These are phyloP conservation scores for Zasmidium cellare DNA, from an alignment of 2,329 filamentous ascomycete species.

Conservation along the genomic window DNA sequence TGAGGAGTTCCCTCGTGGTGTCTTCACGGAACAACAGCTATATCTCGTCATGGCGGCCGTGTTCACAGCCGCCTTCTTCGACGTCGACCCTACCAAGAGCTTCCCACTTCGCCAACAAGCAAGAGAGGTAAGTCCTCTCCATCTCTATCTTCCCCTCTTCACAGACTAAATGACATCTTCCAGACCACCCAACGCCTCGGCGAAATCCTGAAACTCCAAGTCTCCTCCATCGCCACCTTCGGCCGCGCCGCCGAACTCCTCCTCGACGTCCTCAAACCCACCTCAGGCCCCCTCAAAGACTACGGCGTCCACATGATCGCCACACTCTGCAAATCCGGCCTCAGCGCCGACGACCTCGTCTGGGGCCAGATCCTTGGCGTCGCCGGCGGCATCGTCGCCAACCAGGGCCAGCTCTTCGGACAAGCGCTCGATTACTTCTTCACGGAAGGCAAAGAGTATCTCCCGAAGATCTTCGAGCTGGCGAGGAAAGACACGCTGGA, in stretches of 20 bases:
- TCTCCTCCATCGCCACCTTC: conserved; percentile 44
- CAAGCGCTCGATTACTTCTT: conserved; percentile 61
- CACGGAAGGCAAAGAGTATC: conserved; percentile 47
- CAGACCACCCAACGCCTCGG: conserved; percentile 51
- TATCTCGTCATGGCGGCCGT: conserved; percentile 55
- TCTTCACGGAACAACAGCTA: conserved; percentile 56
- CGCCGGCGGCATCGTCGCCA: conserved; percentile 56
- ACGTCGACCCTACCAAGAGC: conserved; percentile 53
- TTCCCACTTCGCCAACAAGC: conserved; percentile 54
- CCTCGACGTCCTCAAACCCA: conserved; percentile 42
- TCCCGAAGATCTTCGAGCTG: conserved; percentile 50
- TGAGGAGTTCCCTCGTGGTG: conserved; percentile 46
- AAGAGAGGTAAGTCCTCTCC: conserved; percentile 21
- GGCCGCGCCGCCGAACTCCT: conserved; percentile 41
- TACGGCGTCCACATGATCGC: conserved; percentile 60
- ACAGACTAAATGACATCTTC: background rate
- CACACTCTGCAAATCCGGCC: conserved; percentile 48
- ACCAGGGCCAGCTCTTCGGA: conserved; percentile 59
- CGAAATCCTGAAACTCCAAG: conserved; percentile 51
- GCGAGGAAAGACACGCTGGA: conserved; percentile 46
- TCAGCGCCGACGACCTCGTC: conserved; percentile 51
- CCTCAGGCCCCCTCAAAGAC: conserved; percentile 44
- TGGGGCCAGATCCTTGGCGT: conserved; percentile 61
- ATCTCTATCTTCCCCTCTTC: background rate
- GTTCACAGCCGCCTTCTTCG: conserved; percentile 57